Evolutionary conservation across 495 filamentous ascomycete genomes (phyloP).

Genomic region (Penicillium diatomitis): DNA sequence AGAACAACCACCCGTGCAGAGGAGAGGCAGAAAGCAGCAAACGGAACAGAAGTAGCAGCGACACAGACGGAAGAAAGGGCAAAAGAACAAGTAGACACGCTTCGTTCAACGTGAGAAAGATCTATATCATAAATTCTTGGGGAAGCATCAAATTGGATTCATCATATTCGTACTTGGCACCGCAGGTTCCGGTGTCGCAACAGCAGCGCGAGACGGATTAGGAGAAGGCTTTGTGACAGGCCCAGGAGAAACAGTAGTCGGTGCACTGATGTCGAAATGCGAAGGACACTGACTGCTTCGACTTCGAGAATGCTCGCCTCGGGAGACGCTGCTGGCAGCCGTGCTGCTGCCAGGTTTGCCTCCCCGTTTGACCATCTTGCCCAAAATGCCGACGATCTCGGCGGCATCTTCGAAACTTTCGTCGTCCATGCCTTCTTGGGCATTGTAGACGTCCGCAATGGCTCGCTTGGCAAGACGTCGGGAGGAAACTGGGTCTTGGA

Average conservation of each 20-base stretch:
- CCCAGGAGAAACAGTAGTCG: constrained; percentile 16
- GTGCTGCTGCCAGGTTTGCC: constrained; percentile 27
- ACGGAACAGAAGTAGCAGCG: neutral
- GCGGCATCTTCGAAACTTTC: constrained; percentile 76
- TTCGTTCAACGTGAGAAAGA: neutral
- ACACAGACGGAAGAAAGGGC: neutral
- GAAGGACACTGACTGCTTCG: constrained; percentile 25
- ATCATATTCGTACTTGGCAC: constrained; percentile 31
- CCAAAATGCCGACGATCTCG: constrained; percentile 62
- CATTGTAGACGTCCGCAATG: constrained; percentile 84
- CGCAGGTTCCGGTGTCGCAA: constrained; percentile 13
- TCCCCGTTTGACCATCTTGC: constrained; percentile 70
- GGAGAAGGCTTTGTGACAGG: constrained; percentile 17
- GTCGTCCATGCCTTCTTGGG: constrained; percentile 84
- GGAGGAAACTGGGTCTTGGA: constrained; percentile 68
- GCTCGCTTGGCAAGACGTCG: constrained; percentile 70
- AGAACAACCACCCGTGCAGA: neutral
- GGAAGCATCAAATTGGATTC: constrained; percentile 31
- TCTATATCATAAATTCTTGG: constrained; percentile 7
- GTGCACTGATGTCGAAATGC: constrained; percentile 17
- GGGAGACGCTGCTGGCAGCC: constrained; percentile 17
- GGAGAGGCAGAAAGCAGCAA: neutral
- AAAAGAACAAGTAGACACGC: neutral
- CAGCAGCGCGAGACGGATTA: neutral
- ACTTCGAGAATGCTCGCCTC: constrained; percentile 22